Evolutionary conservation across 2,329 filamentous ascomycete genomes (phyloP).

Genomic region (Colletotrichum incanum): DNA sequence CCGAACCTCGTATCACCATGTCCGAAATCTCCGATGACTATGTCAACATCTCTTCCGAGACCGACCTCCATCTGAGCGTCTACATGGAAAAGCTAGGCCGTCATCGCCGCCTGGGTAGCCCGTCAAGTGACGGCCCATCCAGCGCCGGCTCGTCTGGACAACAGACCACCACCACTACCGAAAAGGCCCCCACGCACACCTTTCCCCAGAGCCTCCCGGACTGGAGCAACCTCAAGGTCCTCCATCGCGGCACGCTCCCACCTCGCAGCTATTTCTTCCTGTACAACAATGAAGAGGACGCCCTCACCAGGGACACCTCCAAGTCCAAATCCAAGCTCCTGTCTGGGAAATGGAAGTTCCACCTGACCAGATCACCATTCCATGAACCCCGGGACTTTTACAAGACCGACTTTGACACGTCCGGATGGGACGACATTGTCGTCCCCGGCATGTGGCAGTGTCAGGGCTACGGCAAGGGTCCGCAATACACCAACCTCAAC

Average conservation of each 20-base stretch:
- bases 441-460: conserved; percentile 82
- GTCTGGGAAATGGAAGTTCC: conserved; percentile 70
- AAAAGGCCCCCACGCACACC: conserved; percentile 38
- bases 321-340: conserved; percentile 60
- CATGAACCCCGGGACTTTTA: conserved; percentile 61
- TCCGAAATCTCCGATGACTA: conserved; percentile 43
- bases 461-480: conserved; percentile 74
- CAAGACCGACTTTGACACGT: conserved; percentile 53
- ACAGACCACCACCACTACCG: background rate
- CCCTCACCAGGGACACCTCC: conserved; percentile 59
- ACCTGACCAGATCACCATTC: conserved; percentile 62
- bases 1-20: conserved; percentile 35
- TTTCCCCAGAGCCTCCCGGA: conserved; percentile 61
- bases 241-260: conserved; percentile 71
- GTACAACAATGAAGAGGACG: conserved; percentile 64
- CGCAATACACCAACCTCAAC: conserved; percentile 79
- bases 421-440: conserved; percentile 65
- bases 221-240: conserved; percentile 72
- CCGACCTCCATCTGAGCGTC: conserved; percentile 38
- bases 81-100: conserved; percentile 35
- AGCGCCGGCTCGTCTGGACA: conserved; percentile 14
- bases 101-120: conserved; percentile 22
- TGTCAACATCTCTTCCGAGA: conserved; percentile 35
- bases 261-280: conserved; percentile 70
- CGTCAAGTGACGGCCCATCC: conserved; percentile 38